Percentiles rank a stretch among this genome's conserved stretches.
phyloP scores from a whole-genome alignment of 2,329 filamentous ascomycete species.

The Colletotrichum abscissum region DNA sequence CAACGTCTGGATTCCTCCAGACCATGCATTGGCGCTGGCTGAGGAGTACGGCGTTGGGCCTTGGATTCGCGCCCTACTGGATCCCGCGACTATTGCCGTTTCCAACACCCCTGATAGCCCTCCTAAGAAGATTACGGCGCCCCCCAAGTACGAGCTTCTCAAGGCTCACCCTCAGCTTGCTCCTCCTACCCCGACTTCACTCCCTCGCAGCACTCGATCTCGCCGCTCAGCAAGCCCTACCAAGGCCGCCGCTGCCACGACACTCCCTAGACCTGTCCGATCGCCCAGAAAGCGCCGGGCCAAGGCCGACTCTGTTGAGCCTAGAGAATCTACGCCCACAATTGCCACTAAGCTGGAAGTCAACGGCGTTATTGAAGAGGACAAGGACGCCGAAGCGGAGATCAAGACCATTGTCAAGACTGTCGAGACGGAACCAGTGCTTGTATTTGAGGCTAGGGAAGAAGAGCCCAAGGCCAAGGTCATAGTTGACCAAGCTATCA shows the following conservation, averaged over 20 bases:
- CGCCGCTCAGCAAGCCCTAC: constrained; percentile 69
- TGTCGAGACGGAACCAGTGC: constrained; percentile 59
- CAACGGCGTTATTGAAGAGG: constrained; percentile 43
- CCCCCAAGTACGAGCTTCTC: constrained; percentile 79
- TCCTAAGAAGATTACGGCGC: constrained; percentile 81
- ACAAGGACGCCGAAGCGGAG: constrained; percentile 42
- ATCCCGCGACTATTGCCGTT: constrained; percentile 80
- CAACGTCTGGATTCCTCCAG: constrained; percentile 94
- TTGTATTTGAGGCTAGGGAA: constrained; percentile 63
- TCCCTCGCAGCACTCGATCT: constrained; percentile 58
- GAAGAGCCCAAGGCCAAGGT: constrained; percentile 74
- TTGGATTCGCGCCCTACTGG: constrained; percentile 94
- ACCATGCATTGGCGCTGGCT: constrained; percentile 82
- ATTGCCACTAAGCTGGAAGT: constrained; percentile 41
- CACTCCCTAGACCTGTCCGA: constrained; percentile 30
- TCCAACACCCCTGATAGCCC: constrained; percentile 72
- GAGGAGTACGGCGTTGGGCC: constrained; percentile 86
- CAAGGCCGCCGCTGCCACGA: constrained; percentile 51
- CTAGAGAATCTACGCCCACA: constrained; percentile 25
- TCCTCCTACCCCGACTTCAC: constrained; percentile 60
- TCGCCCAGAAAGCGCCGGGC: constrained; percentile 67
- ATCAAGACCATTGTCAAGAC: constrained; percentile 56
- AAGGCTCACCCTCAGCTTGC: constrained; percentile 54
- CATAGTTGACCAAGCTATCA: constrained; percentile 74
- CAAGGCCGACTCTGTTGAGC: constrained; percentile 53